Conservation (phyloP, 1,284 basidiomycete species). For the Xerocomus nothofagi region DNA sequence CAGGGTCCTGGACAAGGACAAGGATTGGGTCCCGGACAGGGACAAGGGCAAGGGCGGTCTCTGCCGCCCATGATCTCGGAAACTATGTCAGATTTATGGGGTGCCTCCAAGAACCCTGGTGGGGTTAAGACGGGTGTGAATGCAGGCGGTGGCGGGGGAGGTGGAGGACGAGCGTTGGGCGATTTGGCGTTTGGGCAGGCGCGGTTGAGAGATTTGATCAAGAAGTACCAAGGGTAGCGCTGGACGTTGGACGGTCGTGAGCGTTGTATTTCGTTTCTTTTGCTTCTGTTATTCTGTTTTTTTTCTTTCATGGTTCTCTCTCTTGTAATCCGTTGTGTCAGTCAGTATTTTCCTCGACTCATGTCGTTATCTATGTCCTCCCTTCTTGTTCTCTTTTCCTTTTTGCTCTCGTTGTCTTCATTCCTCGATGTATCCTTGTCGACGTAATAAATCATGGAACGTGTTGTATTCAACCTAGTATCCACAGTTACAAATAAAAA, state of each 20-base stretch:
- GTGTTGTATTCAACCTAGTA: slow-evolving; percentile 17
- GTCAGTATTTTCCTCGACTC: too few relatives aligned
- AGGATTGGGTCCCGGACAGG: too few relatives aligned
- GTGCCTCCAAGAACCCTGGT: slow-evolving; percentile 9
- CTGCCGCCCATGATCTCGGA: slow-evolving; percentile 39
- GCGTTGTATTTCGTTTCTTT: neutral
- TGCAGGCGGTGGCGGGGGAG: slow-evolving; percentile 7
- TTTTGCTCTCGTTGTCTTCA: neutral
- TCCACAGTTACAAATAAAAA: too few relatives aligned
- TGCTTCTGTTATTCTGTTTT: neutral
- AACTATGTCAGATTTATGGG: slow-evolving; percentile 26
- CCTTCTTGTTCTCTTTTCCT: neutral
- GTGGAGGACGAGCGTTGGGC: slow-evolving; percentile 22
- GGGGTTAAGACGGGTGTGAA: slow-evolving; percentile 21
- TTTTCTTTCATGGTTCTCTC: neutral
- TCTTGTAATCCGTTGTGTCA: too few relatives aligned
- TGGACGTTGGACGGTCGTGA: neutral
- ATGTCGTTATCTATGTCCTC: neutral
- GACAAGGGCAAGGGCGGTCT: slow-evolving; percentile 17
- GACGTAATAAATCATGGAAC: slow-evolving; percentile 3
- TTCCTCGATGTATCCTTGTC: neutral
- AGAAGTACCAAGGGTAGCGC: slow-evolving; percentile 68
- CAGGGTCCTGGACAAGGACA: slow-evolving; percentile 20
- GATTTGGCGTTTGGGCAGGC: slow-evolving; percentile 74
- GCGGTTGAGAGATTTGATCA: slow-evolving; percentile 71